Evolutionary conservation across 176 grass and related monocot genomes (phyloP).

Genomic region (Alloteropsis semialata): DNA sequence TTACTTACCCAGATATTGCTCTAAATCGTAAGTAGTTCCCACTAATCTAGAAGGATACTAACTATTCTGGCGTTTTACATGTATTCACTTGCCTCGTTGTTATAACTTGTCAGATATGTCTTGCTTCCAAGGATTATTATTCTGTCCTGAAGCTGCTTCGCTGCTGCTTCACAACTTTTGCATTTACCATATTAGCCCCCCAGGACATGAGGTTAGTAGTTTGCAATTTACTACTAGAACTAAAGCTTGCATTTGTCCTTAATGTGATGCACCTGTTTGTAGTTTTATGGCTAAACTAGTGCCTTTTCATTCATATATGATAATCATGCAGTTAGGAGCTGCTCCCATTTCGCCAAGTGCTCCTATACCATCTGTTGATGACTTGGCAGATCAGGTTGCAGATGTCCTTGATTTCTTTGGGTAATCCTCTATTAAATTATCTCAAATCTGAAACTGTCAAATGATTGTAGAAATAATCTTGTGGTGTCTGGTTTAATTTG

Average conservation of each 20-base stretch:
- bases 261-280: neutral
- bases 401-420: slow-evolving; percentile 97
- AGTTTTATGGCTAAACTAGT: slow-evolving; percentile 34
- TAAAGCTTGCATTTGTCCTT: neutral
- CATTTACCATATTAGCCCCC: slow-evolving; percentile 98
- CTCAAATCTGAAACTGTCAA: neutral
- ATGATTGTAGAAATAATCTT: neutral
- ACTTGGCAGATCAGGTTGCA: slow-evolving; percentile 85
- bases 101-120: slow-evolving; percentile 75
- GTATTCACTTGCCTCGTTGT: neutral
- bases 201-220: slow-evolving; percentile 89
- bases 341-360: slow-evolving; percentile 74
- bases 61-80: slow-evolving; percentile 7
- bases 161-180: slow-evolving; percentile 98
- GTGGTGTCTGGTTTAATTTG: slow-evolving; percentile 37
- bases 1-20: slow-evolving; percentile 96
- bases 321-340: slow-evolving; percentile 82
- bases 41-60: neutral
- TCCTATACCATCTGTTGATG: slow-evolving; percentile 77
- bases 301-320: slow-evolving; percentile 36
- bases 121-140: slow-evolving; percentile 97
- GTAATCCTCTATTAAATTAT: slow-evolving; percentile 42
- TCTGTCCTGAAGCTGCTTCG: slow-evolving; percentile 91
- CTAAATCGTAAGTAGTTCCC: slow-evolving; percentile 66
- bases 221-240: slow-evolving; percentile 8